Conservation (phyloP, 1,284 basidiomycete species). For the Puccinia hordei region DNA sequence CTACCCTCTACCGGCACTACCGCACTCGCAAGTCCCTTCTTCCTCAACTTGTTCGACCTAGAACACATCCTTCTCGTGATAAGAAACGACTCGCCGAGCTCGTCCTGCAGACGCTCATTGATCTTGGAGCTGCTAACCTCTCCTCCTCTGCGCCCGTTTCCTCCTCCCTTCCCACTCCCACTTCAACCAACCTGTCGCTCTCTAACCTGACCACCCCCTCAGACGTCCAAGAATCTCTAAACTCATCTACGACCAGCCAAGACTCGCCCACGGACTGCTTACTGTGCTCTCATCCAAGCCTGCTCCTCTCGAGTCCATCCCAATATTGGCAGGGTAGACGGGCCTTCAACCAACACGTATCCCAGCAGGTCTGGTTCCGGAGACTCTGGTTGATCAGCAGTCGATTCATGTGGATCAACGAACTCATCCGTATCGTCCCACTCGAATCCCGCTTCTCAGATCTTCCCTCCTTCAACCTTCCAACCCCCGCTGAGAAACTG, state of each 20-base stretch:
- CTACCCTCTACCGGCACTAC: constrained; percentile 39
- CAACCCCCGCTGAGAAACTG: neutral
- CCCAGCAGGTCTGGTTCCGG: constrained; percentile 47
- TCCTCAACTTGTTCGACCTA: constrained; percentile 32
- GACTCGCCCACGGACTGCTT: neutral
- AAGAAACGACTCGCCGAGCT: constrained; percentile 27
- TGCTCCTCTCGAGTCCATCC: constrained; percentile 14
- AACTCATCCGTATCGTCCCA: constrained; percentile 10
- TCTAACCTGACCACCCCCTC: neutral
- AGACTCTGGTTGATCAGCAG: constrained; percentile 33
- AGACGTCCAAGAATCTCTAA: neutral
- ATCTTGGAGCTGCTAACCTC: neutral
- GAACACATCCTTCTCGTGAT: constrained; percentile 34
- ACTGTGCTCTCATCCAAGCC: constrained; percentile 1
- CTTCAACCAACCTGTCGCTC: neutral
- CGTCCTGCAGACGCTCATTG: constrained; percentile 14
- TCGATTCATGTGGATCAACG: constrained; percentile 50
- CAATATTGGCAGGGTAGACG: constrained; percentile 31
- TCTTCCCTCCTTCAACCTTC: neutral
- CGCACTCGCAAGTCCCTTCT: constrained; percentile 36
- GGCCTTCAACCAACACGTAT: constrained; percentile 35
- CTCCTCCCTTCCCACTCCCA: neutral
- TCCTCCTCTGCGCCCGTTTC: neutral
- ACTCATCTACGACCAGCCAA: neutral
- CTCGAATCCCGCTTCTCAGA: neutral